Base-by-base conservation (phyloP, 139 green algal species). In the Diplosphaera chodatii region DNA sequence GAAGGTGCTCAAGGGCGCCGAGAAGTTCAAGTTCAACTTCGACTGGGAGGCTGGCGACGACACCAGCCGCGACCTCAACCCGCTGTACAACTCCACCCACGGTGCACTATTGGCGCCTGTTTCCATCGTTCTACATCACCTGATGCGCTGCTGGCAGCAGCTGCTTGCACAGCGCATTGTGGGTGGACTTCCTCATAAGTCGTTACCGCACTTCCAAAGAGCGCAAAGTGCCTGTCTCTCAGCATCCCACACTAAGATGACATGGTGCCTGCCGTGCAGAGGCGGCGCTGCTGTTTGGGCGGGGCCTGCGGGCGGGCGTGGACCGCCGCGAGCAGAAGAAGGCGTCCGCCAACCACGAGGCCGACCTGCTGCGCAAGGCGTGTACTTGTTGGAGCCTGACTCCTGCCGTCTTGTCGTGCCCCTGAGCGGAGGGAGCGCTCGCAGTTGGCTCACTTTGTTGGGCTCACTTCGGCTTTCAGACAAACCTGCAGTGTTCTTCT, bases 1-100 rank as follows among this genome's bases (percentile, higher is more conserved):
- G 79, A 77, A 80, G 64, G 76, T 89, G 18, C 37, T 92, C 25
- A 92, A 93, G 74, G 83, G 88, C 22, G 91, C 81, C 40, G 91
- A 98, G 67, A 96, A 96, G 85, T 96, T 95, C 75, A 84, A 82
- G 63, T 97, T 98, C 86, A 92, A 94, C 72, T 99, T 99, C 80
- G 94, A 98, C 83, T 99, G 94, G 94, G 91, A 97, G 64, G 59
- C 86, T 6, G 78, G 75, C 0, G 94, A 99, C 67, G 94, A 99
- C 88, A 99, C 94, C 1, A 91, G 81, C 67, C 79, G 80, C 30
- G 94, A 97, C 78, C 77, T 95, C 21, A 98, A 98, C 84, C 90
- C 92, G 16, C 80, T 98, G 48, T 98, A 96, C 84, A 87, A 94
- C 71, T 82, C 85, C 71, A 84, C 88, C 37, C 88, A 94, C 64